Base-by-base conservation (phyloP, 1,284 basidiomycete genomes). In the Sanghuangporus baumii region DNA sequence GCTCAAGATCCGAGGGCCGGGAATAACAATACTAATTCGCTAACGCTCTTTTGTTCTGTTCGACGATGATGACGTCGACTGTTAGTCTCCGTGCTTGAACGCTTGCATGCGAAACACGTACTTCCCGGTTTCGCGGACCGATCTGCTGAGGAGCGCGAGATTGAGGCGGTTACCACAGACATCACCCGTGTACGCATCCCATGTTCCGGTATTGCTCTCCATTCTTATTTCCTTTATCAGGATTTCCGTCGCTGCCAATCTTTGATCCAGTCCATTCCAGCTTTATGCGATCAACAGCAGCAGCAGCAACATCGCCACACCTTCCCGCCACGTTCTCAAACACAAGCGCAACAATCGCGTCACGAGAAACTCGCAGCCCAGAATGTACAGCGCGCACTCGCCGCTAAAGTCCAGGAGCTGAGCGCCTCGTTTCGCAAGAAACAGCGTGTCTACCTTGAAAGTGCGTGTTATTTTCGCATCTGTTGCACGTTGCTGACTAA, bases 101-200 rank as follows among this genome's bases (percentile, higher is more conserved):
- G 91, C 72, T 84, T 99, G 8, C 96, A 99, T 70, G 91, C 95
- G 65, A 97, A 94, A 74, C 96, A 98, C 74, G 89, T 92, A 60
- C 83, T 99, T 2, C 97, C 97, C 65, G 95, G 94, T 2, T 99
- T 99, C 74, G 85, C 93, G 71, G 97, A 99, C 81, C 90, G 96
- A 62, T 84, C 91, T 1, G 85, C 86, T 14, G 96, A 99, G 76
- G 96, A 99, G 77, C 83, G 87, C 67, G 94, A 98, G 73, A 99
- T 99, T 67, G 93, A 98, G 72, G 73, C 81, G 18, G 80, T 92
- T 48, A 96, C 96, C 0, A 84, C 82, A 37, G 90, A 94, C 66
- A 94, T 99, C 74, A 98, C 96, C 54, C 82, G 87, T 69, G 93
- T 92, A 69, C 67, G 77, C 74, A 61, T 3, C 46, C 55, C 56